These are phyloP conservation scores for Limnanthes douglasii DNA, from an alignment of 345 rosid species.

Conservation along the genomic window DNA sequence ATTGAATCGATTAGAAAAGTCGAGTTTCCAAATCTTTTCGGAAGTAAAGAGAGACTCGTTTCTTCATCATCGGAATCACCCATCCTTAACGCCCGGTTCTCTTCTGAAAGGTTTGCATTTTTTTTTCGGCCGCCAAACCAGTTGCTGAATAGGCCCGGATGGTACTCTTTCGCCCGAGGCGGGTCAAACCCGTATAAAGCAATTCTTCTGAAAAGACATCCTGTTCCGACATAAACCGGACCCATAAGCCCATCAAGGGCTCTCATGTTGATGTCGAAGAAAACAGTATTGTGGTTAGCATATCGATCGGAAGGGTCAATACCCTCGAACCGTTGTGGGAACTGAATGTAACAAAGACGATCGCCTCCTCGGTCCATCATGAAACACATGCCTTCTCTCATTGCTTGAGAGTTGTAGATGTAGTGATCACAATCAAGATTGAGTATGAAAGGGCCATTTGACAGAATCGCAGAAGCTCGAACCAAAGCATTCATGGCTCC, in stretches of 20 bases:
- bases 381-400: conserved; percentile 99
- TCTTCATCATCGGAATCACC: conserved; percentile 85
- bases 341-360: conserved; percentile 83
- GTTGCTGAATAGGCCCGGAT: conserved; percentile 51
- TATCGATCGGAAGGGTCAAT: conserved; percentile 97
- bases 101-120: conserved; percentile 42
- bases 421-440: conserved; percentile 98
- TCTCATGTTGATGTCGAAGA: conserved; percentile 97
- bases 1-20: conserved; percentile 73
- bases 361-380: conserved; percentile 99
- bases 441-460: conserved; percentile 92
- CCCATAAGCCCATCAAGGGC: conserved; percentile 99
- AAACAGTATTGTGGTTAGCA: conserved; percentile 95
- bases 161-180: conserved; percentile 60
- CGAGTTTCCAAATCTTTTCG: conserved; percentile 85
- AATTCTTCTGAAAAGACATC: conserved; percentile 85
- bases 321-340: conserved; percentile 97
- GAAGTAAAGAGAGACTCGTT: conserved; percentile 53
- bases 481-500: conserved; percentile 99
- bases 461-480: conserved; percentile 96
- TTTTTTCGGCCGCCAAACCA: conserved; percentile 47
- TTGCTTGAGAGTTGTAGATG: conserved; percentile 84
- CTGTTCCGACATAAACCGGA: conserved; percentile 95
- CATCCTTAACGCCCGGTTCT: conserved; percentile 68
- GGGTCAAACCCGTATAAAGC: conserved; percentile 95